Percentiles rank a stretch among this genome's conserved stretches.
Conservation (phyloP, 73 alveolate genomes). For the Durusdinium trenchii region DNA sequence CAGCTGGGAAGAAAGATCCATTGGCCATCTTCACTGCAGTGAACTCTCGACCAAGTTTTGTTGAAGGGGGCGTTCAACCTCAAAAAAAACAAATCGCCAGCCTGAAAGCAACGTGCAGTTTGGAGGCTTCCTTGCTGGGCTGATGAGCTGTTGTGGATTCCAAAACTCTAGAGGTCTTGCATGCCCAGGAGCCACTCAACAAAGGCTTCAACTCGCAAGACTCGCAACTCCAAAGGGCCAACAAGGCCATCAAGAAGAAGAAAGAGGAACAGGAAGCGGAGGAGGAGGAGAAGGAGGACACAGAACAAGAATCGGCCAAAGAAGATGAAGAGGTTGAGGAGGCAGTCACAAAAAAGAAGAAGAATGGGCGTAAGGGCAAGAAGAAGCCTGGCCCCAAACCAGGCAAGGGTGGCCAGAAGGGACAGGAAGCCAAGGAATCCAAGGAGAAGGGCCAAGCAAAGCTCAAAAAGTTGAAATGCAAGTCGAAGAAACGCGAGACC, state of each 20-base stretch:
- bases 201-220: background rate
- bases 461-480: background rate
- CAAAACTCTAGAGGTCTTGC: background rate
- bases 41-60: background rate
- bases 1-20: background rate
- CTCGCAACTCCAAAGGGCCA: conserved; percentile 12
- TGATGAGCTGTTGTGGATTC: background rate
- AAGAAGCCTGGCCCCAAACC: background rate
- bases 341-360: background rate
- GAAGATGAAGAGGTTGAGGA: background rate
- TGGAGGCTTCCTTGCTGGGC: conserved; percentile 6
- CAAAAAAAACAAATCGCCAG: background rate
- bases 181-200: background rate
- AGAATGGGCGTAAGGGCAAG: background rate
- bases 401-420: background rate
- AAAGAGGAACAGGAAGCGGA: background rate
- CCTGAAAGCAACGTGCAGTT: background rate
- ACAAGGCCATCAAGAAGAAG: background rate
- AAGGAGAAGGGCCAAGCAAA: background rate
- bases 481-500: background rate
- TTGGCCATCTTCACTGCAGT: background rate
- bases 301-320: background rate
- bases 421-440: background rate
- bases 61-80: background rate
- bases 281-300: background rate